Evolutionary conservation across 208 protist genomes (phyloP), one percentile per base, ranked within the genome.

Genomic region (Wallacemonas rigidus): DNA sequence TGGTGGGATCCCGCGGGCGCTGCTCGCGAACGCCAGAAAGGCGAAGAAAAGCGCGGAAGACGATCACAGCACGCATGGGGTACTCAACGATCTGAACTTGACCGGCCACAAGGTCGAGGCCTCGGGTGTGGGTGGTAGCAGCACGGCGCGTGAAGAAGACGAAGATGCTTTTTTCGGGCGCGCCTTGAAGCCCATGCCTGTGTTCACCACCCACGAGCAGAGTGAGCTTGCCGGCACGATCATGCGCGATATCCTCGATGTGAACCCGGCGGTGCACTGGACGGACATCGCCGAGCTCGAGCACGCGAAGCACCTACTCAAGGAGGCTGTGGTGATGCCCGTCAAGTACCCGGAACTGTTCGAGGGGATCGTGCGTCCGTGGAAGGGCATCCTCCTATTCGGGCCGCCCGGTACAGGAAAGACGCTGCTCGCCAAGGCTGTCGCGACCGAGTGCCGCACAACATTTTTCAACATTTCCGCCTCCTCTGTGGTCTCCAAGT

Each of bases 391-490:
- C 62, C 84, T 99, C 0, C 87, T 99, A 65, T 98, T 98, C 76
- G 97, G 97, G 1, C 98, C 98, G 2, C 98, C 98, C 2, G 98
- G 98, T 11, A 99, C 98, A 1, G 98, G 98, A 43, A 99, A 99
- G 82, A 99, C 98, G 35, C 88, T 99, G 74, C 87, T 99, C 36
- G 97, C 98, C 35, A 98, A 99, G 76, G 98, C 97, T 7, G 95
- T 98, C 35, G 97, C 97, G 3, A 98, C 94, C 36, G 93, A 99
- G 93, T 98, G 95, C 80, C 76, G 89, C 17, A 99, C 98, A 1
- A 99, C 98, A 43, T 99, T 99, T 82, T 99, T 99, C 85, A 99
- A 99, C 85, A 98, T 99, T 11, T 95, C 97, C 15, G 91, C 97
- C 4, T 95, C 96, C 5, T 96, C 98, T 35, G 91, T 99, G 12